Evolutionary conservation across 2,329 filamentous ascomycete species (phyloP).

Genomic region (Xylariaceae sp.): DNA sequence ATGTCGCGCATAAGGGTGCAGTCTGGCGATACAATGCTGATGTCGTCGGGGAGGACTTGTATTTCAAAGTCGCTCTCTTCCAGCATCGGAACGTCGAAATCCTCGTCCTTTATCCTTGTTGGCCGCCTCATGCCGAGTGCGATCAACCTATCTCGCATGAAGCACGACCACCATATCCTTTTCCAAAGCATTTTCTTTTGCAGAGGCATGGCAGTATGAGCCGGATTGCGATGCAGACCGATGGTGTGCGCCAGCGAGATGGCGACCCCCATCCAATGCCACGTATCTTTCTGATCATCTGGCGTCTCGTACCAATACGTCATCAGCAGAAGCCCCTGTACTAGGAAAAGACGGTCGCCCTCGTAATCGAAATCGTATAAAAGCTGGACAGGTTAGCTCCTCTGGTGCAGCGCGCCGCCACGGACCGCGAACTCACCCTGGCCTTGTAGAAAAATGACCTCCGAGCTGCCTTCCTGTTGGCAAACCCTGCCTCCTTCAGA

Average conservation of each 20-base stretch:
- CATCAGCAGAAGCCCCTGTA: slow-evolving; percentile 86
- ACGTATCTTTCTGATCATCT: slow-evolving; percentile 95
- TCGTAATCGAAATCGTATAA: slow-evolving; percentile 97
- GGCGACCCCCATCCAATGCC: slow-evolving; percentile 98
- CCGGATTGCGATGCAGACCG: slow-evolving; percentile 81
- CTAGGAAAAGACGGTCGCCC: slow-evolving; percentile 79
- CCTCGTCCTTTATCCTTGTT: slow-evolving; percentile 86
- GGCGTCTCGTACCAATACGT: slow-evolving; percentile 98
- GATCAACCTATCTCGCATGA: slow-evolving; percentile 89
- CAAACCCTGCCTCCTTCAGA: slow-evolving; percentile 72
- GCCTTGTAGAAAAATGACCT: slow-evolving; percentile 88
- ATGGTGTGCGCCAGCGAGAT: slow-evolving; percentile 92
- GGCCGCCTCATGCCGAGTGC: slow-evolving; percentile 91
- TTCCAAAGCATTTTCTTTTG: slow-evolving; percentile 83
- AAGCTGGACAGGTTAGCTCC: slow-evolving; percentile 44
- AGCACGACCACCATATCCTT: slow-evolving; percentile 96
- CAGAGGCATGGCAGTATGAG: slow-evolving; percentile 67
- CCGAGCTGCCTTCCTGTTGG: slow-evolving; percentile 72
- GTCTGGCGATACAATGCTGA: slow-evolving; percentile 63
- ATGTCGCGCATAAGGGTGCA: slow-evolving; percentile 69
- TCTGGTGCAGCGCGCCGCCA: slow-evolving; percentile 1
- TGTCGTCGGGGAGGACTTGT: slow-evolving; percentile 59
- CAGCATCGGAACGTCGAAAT: slow-evolving; percentile 91
- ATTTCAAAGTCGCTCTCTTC: slow-evolving; percentile 81
- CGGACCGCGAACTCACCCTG: slow-evolving; percentile 52